A percentile compares a stretch with the other conserved stretches of the same genome.
These are phyloP conservation scores for Papiliotrema terrestris DNA, from an alignment of 1,284 basidiomycete species.

Conservation along the genomic window DNA sequence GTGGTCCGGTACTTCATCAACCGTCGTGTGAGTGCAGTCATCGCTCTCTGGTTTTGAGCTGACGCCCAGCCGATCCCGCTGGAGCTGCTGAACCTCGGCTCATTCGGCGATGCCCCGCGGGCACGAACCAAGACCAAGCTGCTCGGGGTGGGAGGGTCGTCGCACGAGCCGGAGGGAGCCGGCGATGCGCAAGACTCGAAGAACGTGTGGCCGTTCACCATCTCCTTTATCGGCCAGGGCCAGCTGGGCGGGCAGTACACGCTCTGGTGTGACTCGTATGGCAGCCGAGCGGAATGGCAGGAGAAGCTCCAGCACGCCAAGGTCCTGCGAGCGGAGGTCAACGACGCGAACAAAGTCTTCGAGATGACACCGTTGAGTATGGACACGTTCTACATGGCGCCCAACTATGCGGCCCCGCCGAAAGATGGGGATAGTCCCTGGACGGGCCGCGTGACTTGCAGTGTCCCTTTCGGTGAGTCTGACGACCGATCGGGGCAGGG, in stretches of 20 bases:
- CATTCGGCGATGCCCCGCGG: conserved; percentile 59
- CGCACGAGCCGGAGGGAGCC: conserved; percentile 9
- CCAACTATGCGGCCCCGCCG: conserved; percentile 52
- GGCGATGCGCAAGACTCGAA: conserved; percentile 56
- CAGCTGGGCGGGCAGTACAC: conserved; percentile 75
- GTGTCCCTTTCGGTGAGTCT: conserved; percentile 80
- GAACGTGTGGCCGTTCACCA: conserved; percentile 66
- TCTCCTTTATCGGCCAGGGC: conserved; percentile 79
- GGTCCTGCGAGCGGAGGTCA: conserved; percentile 75
- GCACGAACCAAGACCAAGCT: conserved; percentile 33
- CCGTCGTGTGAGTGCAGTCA: conserved; percentile 60
- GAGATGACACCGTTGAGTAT: conserved; percentile 79
- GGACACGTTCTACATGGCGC: conserved; percentile 76
- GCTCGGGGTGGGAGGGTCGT: conserved; percentile 35
- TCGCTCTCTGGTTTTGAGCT: background rate
- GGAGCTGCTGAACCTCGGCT: conserved; percentile 74
- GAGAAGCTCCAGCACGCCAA: conserved; percentile 83
- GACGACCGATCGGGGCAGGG: background rate
- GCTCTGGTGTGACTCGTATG: conserved; percentile 75
- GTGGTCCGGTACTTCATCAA: conserved; percentile 53
- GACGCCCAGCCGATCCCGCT: conserved; percentile 75
- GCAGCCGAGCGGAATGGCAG: conserved; percentile 80
- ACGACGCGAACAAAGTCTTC: conserved; percentile 87
- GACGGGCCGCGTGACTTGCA: conserved; percentile 88
- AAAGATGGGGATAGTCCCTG: conserved; percentile 66